Conservation (phyloP, 2,329 filamentous ascomycete genomes). For the Penicillium sp. region DNA sequence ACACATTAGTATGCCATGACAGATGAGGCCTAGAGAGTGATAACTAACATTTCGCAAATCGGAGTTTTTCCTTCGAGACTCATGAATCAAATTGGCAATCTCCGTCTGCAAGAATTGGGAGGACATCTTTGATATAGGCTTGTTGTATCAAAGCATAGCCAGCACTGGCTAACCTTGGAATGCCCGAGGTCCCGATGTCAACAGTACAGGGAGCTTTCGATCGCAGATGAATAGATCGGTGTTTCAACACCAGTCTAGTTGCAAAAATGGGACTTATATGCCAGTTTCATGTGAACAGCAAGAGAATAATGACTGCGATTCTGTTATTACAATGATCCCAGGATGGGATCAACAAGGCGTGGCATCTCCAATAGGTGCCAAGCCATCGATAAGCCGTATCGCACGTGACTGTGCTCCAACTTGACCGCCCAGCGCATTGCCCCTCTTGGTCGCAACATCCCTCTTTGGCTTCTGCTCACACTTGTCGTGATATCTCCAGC, state of each 20-base stretch:
- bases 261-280: neutral
- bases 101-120: conserved; percentile 85
- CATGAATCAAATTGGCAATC: conserved; percentile 85
- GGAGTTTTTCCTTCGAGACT: conserved; percentile 91
- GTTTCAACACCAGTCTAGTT: neutral
- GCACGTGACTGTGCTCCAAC: conserved; percentile 17
- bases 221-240: neutral
- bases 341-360: conserved; percentile 20
- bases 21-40: conserved; percentile 9
- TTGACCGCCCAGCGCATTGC: conserved; percentile 15
- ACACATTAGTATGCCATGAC: conserved; percentile 22
- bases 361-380: conserved; percentile 24
- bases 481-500: neutral
- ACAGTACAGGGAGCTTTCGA: conserved; percentile 8
- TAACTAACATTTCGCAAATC: conserved; percentile 69
- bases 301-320: neutral
- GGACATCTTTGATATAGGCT: conserved; percentile 64
- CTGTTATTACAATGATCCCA: conserved; percentile 8
- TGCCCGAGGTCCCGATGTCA: conserved; percentile 14
- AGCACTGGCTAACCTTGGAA: conserved; percentile 7
- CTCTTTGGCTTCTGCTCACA: neutral
- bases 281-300: neutral
- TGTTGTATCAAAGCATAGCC: conserved; percentile 32
- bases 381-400: conserved; percentile 25
- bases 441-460: conserved; percentile 17